Evolutionary conservation across 768 basidiomycete genomes (phyloP).

Genomic region (Mycena kentingensis): DNA sequence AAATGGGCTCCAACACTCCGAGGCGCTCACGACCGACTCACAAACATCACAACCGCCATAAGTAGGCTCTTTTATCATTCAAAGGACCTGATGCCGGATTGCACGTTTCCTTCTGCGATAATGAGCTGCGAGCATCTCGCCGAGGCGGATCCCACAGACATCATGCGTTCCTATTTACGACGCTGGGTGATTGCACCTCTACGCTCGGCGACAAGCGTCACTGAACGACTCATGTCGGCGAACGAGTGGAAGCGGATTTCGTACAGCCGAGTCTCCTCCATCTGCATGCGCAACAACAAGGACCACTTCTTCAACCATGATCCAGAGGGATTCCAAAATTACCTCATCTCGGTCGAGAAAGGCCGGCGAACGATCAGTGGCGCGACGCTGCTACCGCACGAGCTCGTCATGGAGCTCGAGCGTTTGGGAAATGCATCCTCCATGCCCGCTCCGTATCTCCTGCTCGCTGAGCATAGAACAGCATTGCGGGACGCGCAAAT

Average conservation of each 20-base stretch:
- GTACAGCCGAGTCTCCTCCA: conserved; percentile 61
- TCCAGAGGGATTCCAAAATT: conserved; percentile 55
- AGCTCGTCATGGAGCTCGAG: conserved; percentile 48
- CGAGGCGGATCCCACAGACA: conserved; percentile 31
- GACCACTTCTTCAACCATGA: conserved; percentile 60
- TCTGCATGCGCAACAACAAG: conserved; percentile 63
- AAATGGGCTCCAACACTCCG: conserved; percentile 74
- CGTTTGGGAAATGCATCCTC: too few species aligned
- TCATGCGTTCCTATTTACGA: conserved; percentile 59
- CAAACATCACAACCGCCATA: conserved; percentile 68
- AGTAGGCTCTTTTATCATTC: conserved; percentile 50
- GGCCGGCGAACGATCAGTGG: conserved; percentile 63
- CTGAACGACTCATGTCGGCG: conserved; percentile 65
- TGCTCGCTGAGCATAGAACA: conserved; percentile 30
- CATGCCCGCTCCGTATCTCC: too few species aligned
- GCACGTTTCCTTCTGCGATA: conserved; percentile 35
- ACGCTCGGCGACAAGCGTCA: conserved; percentile 44
- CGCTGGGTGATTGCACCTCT: conserved; percentile 62
- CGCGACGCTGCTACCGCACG: conserved; percentile 67
- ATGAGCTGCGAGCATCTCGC: conserved; percentile 28
- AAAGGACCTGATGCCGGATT: conserved; percentile 26
- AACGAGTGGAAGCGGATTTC: conserved; percentile 58
- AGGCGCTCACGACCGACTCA: conserved; percentile 60
- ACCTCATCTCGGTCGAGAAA: conserved; percentile 55
- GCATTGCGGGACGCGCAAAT: conserved; percentile 36